Evolutionary conservation across 352 stramenopile species (phyloP), one percentile per base, ranked within the genome.

Genomic region (Blastocystis sp.): DNA sequence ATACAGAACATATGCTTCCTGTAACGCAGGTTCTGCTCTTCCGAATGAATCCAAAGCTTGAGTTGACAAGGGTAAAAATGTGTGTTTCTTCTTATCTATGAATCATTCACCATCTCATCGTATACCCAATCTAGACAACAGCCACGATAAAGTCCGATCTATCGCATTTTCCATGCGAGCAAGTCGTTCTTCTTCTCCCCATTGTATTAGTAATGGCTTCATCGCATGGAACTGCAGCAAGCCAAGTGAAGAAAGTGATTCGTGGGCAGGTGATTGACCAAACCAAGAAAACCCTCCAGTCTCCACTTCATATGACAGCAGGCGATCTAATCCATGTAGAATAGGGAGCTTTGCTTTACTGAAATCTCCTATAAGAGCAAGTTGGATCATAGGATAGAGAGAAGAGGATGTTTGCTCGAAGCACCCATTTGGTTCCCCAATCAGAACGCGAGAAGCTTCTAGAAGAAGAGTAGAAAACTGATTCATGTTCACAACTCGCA

Each of bases 261-360:
- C 47, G 56, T 47, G 34, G 4, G 47, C 73, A 11, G 43, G 47
- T 30, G 20, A n/a, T n/a, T 30, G n/a, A 20, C 73, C 73, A 45
- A 85, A 85, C 53, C 53, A 68, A 50, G 73, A 65, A 55, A 68
- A 85, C 3, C 73, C 73, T 34, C 73, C 73, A 43, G 16, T 30
- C 18, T 59, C 30, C 13, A 66, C 56, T 45, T 85, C 73, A n/a
- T 54, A 85, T 18, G 43, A 20, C 2, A 85, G 34, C 24, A 85
- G 53, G 20, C 73, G 73, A 34, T 50, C n/a, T 0, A 85, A 13
- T 53, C 73, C 73, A n/a, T 59, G 50, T 13, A 59, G 50, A 59
- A 59, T 59, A n/a, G 50, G 50, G 11, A n/a, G 50, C 2, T 1
- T 59, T n/a, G 50, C 50, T 13, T 59, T 3, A 1, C 1, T n/a